phyloP scores from a whole-genome alignment of 2,329 filamentous ascomycete genomes.

The Colletotrichum sp. region DNA sequence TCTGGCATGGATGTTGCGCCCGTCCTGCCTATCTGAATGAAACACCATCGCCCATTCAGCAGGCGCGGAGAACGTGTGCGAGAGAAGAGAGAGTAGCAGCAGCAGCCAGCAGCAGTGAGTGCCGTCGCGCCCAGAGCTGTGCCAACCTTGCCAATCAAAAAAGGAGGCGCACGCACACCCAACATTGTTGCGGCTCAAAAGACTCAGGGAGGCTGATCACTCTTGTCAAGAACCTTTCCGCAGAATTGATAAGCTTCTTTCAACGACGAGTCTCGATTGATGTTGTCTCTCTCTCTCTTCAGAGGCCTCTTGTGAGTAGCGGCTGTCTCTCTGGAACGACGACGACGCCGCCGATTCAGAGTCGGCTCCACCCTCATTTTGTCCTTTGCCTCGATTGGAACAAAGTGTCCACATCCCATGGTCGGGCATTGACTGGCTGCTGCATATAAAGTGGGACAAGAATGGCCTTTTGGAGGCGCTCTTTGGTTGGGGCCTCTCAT shows the following conservation, averaged over 20 bases:
- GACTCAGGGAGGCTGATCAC: background rate
- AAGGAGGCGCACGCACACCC: background rate
- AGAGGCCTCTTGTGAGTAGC: background rate
- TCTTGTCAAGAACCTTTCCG: background rate
- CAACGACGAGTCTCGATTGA: background rate
- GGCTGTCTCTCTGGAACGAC: background rate
- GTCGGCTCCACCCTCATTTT: background rate
- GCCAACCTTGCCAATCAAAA: background rate
- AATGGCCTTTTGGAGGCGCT: background rate
- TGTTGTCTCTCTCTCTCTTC: background rate
- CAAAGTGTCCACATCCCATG: background rate
- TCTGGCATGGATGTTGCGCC: background rate
- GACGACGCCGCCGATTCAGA: background rate
- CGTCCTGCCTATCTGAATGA: background rate
- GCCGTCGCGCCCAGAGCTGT: background rate
- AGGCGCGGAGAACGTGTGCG: background rate
- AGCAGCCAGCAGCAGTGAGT: background rate
- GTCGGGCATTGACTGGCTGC: background rate
- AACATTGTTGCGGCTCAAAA: constrained; percentile 6
- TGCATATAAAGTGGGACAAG: background rate
- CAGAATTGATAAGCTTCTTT: constrained; percentile 2
- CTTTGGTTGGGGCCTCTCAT: background rate
- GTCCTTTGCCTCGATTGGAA: background rate
- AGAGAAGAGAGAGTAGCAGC: background rate
- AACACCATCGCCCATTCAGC: background rate